phyloP scores from a whole-genome alignment of 441 rosid genomes.

The Oxalis stricta region DNA sequence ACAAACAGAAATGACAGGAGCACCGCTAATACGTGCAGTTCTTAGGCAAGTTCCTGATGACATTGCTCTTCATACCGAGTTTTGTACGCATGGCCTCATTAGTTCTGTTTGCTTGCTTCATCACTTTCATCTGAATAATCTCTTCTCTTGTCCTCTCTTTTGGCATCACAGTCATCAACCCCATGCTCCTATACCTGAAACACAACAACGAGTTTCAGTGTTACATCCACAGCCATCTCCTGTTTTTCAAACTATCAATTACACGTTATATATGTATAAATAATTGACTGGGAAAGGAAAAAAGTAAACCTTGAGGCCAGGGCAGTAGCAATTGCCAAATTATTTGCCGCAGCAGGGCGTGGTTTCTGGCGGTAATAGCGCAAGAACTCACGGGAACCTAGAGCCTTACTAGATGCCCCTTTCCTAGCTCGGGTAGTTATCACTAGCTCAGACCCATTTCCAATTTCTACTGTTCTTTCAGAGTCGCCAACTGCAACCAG shows the following conservation, averaged over 20 bases:
- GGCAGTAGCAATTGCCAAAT: conserved; percentile 37
- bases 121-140: conserved; percentile 71
- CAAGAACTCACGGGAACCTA: conserved; percentile 82
- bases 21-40: conserved; percentile 45
- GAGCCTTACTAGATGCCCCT: conserved; percentile 38
- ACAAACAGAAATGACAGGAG: neutral
- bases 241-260: neutral
- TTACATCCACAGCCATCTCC: neutral
- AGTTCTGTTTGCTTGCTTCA: conserved; percentile 56
- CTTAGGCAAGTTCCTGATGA: conserved; percentile 76
- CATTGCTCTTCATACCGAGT: conserved; percentile 72
- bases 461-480: conserved; percentile 44
- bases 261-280: too few species aligned
- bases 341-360: conserved; percentile 56
- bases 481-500: conserved; percentile 51
- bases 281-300: neutral
- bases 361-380: conserved; percentile 93
- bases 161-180: conserved; percentile 65
- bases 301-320: conserved; percentile 51
- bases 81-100: conserved; percentile 50
- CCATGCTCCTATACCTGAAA: conserved; percentile 78
- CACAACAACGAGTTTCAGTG: neutral
- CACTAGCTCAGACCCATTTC: conserved; percentile 77
- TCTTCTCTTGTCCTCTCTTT: conserved; percentile 61
- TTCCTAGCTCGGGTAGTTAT: conserved; percentile 44